Evolutionary conservation across 2,329 filamentous ascomycete genomes (phyloP).

Genomic region (Bipolaris bicolor): DNA sequence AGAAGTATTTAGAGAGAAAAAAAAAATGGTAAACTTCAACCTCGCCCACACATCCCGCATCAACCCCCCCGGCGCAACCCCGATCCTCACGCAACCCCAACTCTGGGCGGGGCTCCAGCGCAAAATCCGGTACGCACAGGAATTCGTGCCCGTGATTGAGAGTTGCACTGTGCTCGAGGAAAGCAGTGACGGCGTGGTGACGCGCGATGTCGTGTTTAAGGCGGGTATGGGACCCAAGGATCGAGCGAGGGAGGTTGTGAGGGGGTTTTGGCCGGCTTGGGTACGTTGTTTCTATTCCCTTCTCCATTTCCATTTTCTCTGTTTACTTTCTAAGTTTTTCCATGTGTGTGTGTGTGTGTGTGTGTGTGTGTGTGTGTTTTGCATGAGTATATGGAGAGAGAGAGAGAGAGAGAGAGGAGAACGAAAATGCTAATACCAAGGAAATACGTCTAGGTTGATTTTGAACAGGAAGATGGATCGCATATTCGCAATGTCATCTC

Average conservation of each 20-base stretch:
- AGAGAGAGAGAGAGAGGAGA: too few species aligned
- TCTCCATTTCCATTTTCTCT: too few species aligned
- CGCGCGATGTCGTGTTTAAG: constrained; percentile 51
- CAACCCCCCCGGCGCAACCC: constrained; percentile 50
- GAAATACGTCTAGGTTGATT: too few species aligned
- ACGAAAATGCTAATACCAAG: too few species aligned
- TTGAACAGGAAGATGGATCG: constrained; percentile 52
- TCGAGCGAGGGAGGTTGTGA: constrained; percentile 49
- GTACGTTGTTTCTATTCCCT: constrained; percentile 42
- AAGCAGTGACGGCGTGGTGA: constrained; percentile 40
- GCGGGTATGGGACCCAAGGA: constrained; percentile 36
- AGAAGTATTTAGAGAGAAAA: not conserved
- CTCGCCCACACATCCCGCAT: constrained; percentile 53
- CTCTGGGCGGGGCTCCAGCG: constrained; percentile 55
- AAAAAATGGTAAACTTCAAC: constrained; percentile 50
- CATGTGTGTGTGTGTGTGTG: too few species aligned
- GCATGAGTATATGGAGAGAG: too few species aligned
- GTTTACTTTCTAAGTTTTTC: too few species aligned
- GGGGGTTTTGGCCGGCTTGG: constrained; percentile 49
- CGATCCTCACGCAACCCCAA: constrained; percentile 47
- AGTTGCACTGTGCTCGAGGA: constrained; percentile 52
- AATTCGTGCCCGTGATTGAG: constrained; percentile 55
- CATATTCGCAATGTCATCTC: constrained; percentile 55
- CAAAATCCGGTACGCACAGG: constrained; percentile 55
- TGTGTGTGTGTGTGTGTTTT: too few species aligned